Evolutionary conservation across 2,329 filamentous ascomycete species (phyloP).

Genomic region (Beauveria bassiana): DNA sequence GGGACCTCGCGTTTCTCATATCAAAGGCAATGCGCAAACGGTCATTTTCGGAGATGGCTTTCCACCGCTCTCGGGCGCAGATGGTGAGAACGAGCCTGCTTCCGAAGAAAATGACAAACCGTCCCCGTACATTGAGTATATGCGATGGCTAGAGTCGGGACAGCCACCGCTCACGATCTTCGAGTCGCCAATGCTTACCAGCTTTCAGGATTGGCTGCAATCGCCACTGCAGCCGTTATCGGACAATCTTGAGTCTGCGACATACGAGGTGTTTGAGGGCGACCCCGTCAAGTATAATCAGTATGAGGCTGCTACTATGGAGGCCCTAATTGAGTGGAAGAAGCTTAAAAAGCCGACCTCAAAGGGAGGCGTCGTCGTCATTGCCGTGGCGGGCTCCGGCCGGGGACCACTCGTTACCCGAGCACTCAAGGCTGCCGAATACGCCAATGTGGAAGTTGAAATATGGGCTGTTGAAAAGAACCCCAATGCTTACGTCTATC

Average conservation of each 20-base stretch:
- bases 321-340: constrained; percentile 75
- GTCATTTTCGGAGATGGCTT: constrained; percentile 31
- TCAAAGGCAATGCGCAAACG: constrained; percentile 16
- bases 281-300: constrained; percentile 97
- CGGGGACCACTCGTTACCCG: constrained; percentile 87
- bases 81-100: constrained; percentile 21
- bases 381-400: constrained; percentile 89
- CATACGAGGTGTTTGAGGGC: constrained; percentile 97
- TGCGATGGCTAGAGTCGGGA: constrained; percentile 75
- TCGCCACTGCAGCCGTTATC: constrained; percentile 89
- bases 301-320: constrained; percentile 78
- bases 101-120: constrained; percentile 23
- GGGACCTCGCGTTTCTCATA: constrained; percentile 37
- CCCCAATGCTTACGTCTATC: constrained; percentile 89
- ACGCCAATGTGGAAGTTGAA: constrained; percentile 69
- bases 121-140: constrained; percentile 61
- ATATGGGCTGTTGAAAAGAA: constrained; percentile 97
- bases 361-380: constrained; percentile 62
- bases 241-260: constrained; percentile 93
- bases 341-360: constrained; percentile 64
- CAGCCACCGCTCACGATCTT: constrained; percentile 56
- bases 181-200: constrained; percentile 44
- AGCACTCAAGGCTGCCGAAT: constrained; percentile 70
- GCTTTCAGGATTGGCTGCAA: constrained; percentile 88
- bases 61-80: constrained; percentile 64